phyloP scores from a whole-genome alignment of 176 grass and related monocot genomes.

The Paspalum notatum region DNA sequence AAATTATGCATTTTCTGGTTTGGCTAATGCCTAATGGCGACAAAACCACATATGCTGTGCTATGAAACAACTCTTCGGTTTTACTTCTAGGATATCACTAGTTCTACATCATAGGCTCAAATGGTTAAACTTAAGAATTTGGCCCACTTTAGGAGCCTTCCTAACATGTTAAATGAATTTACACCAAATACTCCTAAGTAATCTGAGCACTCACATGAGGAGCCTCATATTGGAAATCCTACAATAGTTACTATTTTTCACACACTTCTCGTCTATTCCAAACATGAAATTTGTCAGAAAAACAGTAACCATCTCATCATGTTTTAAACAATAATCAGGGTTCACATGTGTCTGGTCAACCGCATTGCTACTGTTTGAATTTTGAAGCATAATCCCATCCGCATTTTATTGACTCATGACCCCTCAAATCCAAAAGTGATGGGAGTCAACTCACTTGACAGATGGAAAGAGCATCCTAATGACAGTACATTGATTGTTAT shows the following conservation, averaged over 20 bases:
- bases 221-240: background rate
- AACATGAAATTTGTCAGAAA: constrained; percentile 18
- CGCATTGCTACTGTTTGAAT: background rate
- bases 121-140: background rate
- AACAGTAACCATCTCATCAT: background rate
- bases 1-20: background rate
- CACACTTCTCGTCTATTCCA: background rate
- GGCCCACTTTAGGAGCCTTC: background rate
- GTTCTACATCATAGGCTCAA: background rate
- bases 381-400: background rate
- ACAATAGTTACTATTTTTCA: background rate
- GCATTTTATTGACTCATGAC: background rate
- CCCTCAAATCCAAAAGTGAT: background rate
- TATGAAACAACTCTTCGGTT: background rate
- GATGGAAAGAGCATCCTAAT: constrained; percentile 1
- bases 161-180: background rate
- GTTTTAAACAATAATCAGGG: background rate
- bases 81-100: background rate
- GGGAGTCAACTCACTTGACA: constrained; percentile 28
- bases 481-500: background rate
- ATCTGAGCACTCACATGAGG: background rate
- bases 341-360: constrained; percentile 19
- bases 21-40: background rate
- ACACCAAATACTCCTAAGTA: background rate
- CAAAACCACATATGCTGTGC: background rate